These are phyloP conservation scores for Eremothecium sinecaudum DNA, from an alignment of 1,139 yeast species.

Conservation along the genomic window DNA sequence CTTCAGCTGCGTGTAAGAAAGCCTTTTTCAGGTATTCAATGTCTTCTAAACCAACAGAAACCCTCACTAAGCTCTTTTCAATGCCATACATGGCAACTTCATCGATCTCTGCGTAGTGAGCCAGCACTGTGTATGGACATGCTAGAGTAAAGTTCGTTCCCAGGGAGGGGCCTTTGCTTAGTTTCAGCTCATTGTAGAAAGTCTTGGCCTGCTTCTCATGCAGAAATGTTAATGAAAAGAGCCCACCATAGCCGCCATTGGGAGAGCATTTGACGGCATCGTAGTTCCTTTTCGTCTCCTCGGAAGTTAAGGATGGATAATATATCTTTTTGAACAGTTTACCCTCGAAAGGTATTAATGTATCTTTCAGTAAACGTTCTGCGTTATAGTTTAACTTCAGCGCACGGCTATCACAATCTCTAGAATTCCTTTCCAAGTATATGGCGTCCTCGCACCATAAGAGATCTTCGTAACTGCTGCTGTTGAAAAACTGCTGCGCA, in stretches of 20 bases:
- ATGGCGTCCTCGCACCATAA: slow-evolving; percentile 95
- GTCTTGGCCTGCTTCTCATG: slow-evolving; percentile 55
- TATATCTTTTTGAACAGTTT: slow-evolving; percentile 48
- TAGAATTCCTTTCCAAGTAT: slow-evolving; percentile 81
- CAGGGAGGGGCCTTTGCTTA: slow-evolving; percentile 89
- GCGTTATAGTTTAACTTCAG: slow-evolving; percentile 60
- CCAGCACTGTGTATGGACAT: slow-evolving; percentile 84
- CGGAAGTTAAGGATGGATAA: slow-evolving; percentile 53
- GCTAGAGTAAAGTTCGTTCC: slow-evolving; percentile 91
- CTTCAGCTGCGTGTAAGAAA: slow-evolving; percentile 44
- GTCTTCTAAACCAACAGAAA: slow-evolving; percentile 77
- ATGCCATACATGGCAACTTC: slow-evolving; percentile 81
- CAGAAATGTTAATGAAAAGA: slow-evolving; percentile 67
- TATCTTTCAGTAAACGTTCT: slow-evolving; percentile 40
- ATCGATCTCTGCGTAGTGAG: slow-evolving; percentile 78
- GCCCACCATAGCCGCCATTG: slow-evolving; percentile 88
- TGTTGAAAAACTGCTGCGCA: slow-evolving; percentile 46
- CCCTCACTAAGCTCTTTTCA: slow-evolving; percentile 66
- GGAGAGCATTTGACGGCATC: slow-evolving; percentile 54
- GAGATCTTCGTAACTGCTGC: slow-evolving; percentile 49
- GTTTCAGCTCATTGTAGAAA: slow-evolving; percentile 64
- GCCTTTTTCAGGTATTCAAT: slow-evolving; percentile 40
- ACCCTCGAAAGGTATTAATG: slow-evolving; percentile 37
- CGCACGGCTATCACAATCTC: slow-evolving; percentile 73
- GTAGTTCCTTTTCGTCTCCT: slow-evolving; percentile 49